Evolutionary conservation across 176 grass and related monocot species (phyloP).

Genomic region (barley (Hordeum vulgare)): DNA sequence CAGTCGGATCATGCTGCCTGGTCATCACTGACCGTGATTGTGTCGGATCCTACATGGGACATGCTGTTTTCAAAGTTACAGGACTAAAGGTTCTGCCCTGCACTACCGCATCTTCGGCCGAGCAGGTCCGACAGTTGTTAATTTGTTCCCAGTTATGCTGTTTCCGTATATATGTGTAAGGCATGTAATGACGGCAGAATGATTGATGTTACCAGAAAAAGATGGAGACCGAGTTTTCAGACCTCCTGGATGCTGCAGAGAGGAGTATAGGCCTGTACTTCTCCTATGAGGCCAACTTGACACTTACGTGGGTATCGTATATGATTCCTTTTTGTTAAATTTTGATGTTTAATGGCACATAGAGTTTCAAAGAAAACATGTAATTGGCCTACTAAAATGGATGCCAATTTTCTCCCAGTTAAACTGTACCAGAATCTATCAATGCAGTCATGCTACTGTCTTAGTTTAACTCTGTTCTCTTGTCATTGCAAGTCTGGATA

Average conservation of each 20-base stretch:
- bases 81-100: constrained; percentile 54
- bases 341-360: neutral
- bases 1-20: constrained; percentile 49
- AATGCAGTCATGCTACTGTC: neutral
- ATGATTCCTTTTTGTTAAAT: neutral
- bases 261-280: constrained; percentile 60
- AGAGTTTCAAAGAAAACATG: neutral
- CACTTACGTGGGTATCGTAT: constrained; percentile 40
- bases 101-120: constrained; percentile 32
- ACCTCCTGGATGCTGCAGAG: constrained; percentile 54
- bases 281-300: constrained; percentile 81
- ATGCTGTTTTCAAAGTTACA: constrained; percentile 62
- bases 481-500: neutral
- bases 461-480: neutral
- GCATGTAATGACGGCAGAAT: neutral
- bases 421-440: neutral
- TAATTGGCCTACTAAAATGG: neutral
- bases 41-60: constrained; percentile 56
- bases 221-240: constrained; percentile 50
- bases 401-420: neutral
- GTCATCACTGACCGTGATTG: constrained; percentile 51
- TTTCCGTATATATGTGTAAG: neutral
- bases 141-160: neutral
- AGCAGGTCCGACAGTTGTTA: constrained; percentile 28
- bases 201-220: constrained; percentile 47